Evolutionary conservation across 768 basidiomycete genomes (phyloP).

Genomic region (Lactarius sp.): DNA sequence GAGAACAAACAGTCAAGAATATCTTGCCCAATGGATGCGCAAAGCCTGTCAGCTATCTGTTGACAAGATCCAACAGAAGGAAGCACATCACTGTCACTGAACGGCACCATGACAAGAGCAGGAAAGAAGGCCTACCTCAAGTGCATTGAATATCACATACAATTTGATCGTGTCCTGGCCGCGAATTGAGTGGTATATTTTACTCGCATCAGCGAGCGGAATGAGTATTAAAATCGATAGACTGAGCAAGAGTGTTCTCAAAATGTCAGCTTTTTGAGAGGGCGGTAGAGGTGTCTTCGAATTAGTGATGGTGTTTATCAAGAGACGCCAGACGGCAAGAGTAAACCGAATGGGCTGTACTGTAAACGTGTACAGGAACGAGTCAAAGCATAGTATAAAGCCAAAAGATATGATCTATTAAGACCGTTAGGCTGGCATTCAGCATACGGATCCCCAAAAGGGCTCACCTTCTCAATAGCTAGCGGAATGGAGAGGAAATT

Average conservation of each 20-base stretch:
- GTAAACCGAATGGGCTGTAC: slow-evolving; percentile 88
- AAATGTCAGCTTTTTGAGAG: slow-evolving; percentile 88
- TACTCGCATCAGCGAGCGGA: slow-evolving; percentile 89
- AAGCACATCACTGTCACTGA: not conserved
- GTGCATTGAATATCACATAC: slow-evolving; percentile 97
- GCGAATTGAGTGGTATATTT: slow-evolving; percentile 96
- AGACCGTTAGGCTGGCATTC: not conserved
- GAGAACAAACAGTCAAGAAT: slow-evolving; percentile 96
- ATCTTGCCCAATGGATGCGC: slow-evolving; percentile 96
- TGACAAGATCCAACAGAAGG: not conserved
- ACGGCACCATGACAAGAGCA: not conserved
- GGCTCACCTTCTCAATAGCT: slow-evolving; percentile 86
- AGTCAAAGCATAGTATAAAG: slow-evolving; percentile 89
- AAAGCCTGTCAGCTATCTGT: slow-evolving; percentile 91
- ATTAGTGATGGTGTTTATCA: slow-evolving; percentile 45
- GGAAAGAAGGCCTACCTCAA: slow-evolving; percentile 65
- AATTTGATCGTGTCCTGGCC: slow-evolving; percentile 98
- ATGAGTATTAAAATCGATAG: slow-evolving; percentile 69
- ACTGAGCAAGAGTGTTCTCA: slow-evolving; percentile 73
- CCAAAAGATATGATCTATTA: slow-evolving; percentile 86
- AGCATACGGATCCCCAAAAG: not conserved
- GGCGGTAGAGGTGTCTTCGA: slow-evolving; percentile 58
- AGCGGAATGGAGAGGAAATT: slow-evolving; percentile 92
- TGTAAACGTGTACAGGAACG: slow-evolving; percentile 96
- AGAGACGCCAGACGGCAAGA: slow-evolving; percentile 56